A percentile compares a stretch with the other conserved stretches of the same genome.
Conservation (phyloP, 768 basidiomycete genomes). For the Suillus lakei region DNA sequence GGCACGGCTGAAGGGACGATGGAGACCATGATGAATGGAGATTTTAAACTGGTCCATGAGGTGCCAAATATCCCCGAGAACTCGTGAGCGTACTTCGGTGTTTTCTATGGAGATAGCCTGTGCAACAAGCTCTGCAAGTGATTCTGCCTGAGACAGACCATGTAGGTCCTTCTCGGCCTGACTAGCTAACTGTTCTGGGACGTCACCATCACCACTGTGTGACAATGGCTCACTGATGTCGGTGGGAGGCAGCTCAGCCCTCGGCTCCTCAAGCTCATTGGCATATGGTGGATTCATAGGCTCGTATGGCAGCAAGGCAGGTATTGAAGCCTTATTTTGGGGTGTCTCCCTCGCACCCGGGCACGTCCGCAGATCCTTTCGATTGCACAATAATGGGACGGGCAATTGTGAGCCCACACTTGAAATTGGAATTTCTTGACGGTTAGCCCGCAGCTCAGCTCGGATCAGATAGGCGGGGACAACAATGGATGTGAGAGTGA, state of each 20-base stretch:
- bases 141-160: background rate
- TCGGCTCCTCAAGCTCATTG: no score
- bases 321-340: no score
- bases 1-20: no score
- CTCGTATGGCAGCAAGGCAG: no score
- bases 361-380: background rate
- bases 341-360: no score
- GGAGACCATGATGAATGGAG: no score
- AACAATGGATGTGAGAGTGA: background rate
- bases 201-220: no score
- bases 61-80: background rate
- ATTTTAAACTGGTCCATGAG: no score
- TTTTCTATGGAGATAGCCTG: background rate
- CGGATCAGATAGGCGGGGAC: conserved; percentile 12
- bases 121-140: background rate
- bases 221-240: background rate
- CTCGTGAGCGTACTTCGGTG: background rate
- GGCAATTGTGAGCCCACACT: background rate
- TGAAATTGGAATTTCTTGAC: background rate
- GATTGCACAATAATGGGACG: background rate
- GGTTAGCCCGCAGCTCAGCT: background rate
- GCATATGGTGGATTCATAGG: no score
- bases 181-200: background rate
- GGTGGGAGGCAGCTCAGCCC: no score
- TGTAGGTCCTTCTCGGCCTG: background rate